Percentiles rank a stretch among this genome's conserved stretches.
Evolutionary conservation across 176 grass and related monocot species (phyloP).

Genomic region (sorghum (Sorghum bicolor)): DNA sequence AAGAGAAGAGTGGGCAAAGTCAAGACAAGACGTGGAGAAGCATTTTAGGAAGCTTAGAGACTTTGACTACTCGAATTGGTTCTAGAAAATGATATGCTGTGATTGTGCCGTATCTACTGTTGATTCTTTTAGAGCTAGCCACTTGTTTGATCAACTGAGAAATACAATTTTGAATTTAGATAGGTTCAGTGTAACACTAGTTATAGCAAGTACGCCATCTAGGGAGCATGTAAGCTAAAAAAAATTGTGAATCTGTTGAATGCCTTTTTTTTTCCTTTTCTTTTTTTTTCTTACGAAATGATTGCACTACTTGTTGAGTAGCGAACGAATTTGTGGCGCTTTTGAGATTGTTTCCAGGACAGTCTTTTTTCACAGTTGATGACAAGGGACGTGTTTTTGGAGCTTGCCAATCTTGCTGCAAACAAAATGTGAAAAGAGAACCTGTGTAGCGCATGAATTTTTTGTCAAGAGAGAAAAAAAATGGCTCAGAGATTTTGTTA

Average conservation of each 20-base stretch:
- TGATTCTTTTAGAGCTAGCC: background rate
- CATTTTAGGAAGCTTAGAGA: constrained; percentile 76
- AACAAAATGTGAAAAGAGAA: background rate
- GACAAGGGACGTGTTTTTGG: background rate
- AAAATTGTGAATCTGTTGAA: background rate
- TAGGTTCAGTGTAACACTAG: background rate
- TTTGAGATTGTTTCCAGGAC: background rate
- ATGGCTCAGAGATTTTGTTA: too few species aligned
- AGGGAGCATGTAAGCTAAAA: background rate
- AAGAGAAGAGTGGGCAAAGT: constrained; percentile 67
- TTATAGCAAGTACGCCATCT: background rate
- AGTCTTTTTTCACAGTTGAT: background rate
- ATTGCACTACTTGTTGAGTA: background rate
- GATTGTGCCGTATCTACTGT: background rate
- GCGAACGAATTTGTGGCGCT: too few species aligned
- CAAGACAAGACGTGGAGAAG: constrained; percentile 72
- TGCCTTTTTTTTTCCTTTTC: background rate
- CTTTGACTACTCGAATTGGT: constrained; percentile 87
- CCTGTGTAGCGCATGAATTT: background rate
- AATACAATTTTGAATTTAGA: background rate
- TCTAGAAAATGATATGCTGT: constrained; percentile 22
- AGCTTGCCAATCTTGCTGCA: too few species aligned
- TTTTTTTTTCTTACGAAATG: too few species aligned
- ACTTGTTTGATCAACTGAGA: background rate
- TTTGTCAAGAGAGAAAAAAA: too few species aligned